Conservation (phyloP, 129 eudicot genomes). For the Deinandra increscens region DNA sequence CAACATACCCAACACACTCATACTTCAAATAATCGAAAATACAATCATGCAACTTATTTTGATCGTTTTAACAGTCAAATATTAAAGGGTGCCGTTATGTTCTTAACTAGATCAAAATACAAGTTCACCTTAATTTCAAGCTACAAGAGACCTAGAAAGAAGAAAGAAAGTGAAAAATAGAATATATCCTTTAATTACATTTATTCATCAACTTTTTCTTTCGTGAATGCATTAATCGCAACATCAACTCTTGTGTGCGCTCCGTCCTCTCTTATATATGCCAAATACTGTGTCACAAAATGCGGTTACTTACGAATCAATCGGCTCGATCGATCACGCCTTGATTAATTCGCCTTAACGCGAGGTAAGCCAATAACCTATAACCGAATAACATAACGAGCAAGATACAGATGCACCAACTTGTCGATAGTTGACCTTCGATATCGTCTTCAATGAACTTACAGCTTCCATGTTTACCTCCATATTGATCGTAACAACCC, state of each 20-base stretch:
- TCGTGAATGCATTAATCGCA: slow-evolving; percentile 35
- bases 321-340: slow-evolving; percentile 26
- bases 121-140: no score
- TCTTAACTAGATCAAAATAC: no score
- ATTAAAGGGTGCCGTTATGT: no score
- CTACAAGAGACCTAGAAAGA: no score
- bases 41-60: no score
- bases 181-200: slow-evolving; percentile 29
- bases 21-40: no score
- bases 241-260: neutral
- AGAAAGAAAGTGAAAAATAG: slow-evolving; percentile 21
- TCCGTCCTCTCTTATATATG: slow-evolving; percentile 20
- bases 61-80: no score
- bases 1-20: no score
- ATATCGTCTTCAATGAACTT: slow-evolving; percentile 74
- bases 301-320: slow-evolving; percentile 16
- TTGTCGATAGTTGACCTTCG: slow-evolving; percentile 54
- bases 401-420: slow-evolving; percentile 43
- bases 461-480: slow-evolving; percentile 41
- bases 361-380: slow-evolving; percentile 75
- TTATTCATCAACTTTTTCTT: slow-evolving; percentile 38
- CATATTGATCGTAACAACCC: slow-evolving; percentile 45
- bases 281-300: slow-evolving; percentile 14
- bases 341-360: slow-evolving; percentile 60
- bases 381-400: slow-evolving; percentile 72